Percentiles rank a stretch among this genome's conserved stretches.
phyloP scores from a whole-genome alignment of 1,284 basidiomycete species.

The Trichosporon ovoides region DNA sequence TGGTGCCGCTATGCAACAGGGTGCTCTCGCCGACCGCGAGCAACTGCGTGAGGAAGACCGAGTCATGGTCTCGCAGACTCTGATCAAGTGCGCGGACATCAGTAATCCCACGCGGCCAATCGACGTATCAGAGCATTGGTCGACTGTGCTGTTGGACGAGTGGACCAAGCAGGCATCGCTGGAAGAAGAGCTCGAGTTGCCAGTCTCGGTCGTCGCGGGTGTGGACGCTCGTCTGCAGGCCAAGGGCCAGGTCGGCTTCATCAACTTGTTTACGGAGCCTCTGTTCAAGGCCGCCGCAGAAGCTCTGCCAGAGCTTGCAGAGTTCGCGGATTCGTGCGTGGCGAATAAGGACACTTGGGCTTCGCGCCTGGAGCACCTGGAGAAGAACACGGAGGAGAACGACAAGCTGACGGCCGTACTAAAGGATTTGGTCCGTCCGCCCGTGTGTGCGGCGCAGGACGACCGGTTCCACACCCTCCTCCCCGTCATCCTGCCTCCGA shows the following conservation, averaged over 20 bases:
- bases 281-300: slow-evolving; percentile 68
- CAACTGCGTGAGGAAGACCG: slow-evolving; percentile 51
- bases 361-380: slow-evolving; percentile 53
- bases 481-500: slow-evolving; percentile 46
- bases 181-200: slow-evolving; percentile 69
- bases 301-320: slow-evolving; percentile 66
- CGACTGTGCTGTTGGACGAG: slow-evolving; percentile 74
- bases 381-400: slow-evolving; percentile 15
- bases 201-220: slow-evolving; percentile 60
- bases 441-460: slow-evolving; percentile 33
- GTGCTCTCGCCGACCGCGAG: slow-evolving; percentile 8
- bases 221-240: slow-evolving; percentile 67
- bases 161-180: slow-evolving; percentile 81
- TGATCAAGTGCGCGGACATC: slow-evolving; percentile 95
- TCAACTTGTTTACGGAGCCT: slow-evolving; percentile 72
- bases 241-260: slow-evolving; percentile 83
- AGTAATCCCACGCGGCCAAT: slow-evolving; percentile 93
- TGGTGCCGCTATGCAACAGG: slow-evolving; percentile 29
- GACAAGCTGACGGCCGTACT: slow-evolving; percentile 14
- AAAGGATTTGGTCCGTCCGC: slow-evolving; percentile 26
- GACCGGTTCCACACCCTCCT: slow-evolving; percentile 48
- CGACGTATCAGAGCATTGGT: slow-evolving; percentile 82
- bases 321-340: slow-evolving; percentile 60
- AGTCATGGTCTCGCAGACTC: slow-evolving; percentile 74
- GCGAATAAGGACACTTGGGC: slow-evolving; percentile 65